These are phyloP conservation scores for Dictyostelium discoideum DNA, from an alignment of 78 protist genomes.

Conservation along the genomic window dicty_2.7 NC_007090.3:2662501-2663000, in stretches of 20 bases:
- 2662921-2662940: background rate
- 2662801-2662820: background rate
- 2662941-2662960: background rate
- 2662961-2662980: background rate
- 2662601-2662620: background rate
- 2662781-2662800: background rate
- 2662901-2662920: background rate
- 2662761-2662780: too few relatives aligned
- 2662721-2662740: background rate
- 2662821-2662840: background rate
- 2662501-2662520: background rate
- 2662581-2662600: background rate
- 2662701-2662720: background rate
- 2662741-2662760: background rate
- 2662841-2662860: background rate
- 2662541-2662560: background rate
- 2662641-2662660: conserved; percentile 4
- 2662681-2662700: background rate
- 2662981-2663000: background rate
- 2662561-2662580: background rate
- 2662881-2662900: conserved; percentile 1
- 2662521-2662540: background rate
- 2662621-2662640: background rate
- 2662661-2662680: background rate
- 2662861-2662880: background rate